Evolutionary conservation across 2,329 filamentous ascomycete genomes (phyloP).

Genomic region (Diaporthe australafricana): DNA sequence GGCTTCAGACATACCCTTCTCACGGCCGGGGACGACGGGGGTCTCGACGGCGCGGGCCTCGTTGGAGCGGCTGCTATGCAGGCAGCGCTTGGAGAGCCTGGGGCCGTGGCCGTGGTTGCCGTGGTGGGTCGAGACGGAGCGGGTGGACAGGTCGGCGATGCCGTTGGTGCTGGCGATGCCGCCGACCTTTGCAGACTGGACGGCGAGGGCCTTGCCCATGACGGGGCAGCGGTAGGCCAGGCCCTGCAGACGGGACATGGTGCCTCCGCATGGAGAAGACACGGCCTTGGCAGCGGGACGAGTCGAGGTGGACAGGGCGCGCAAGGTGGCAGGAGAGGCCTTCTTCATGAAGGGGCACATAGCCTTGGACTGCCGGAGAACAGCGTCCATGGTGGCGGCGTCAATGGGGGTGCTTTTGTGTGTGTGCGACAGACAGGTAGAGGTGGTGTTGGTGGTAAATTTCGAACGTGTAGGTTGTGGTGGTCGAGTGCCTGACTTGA

Average conservation of each 20-base stretch:
- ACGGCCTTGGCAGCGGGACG: slow-evolving; percentile 66
- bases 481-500: background rate
- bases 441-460: background rate
- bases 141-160: slow-evolving; percentile 61
- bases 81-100: slow-evolving; percentile 67
- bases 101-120: slow-evolving; percentile 52
- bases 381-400: slow-evolving; percentile 79
- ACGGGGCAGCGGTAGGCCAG: slow-evolving; percentile 95
- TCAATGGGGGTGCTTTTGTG: background rate
- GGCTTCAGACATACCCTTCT: slow-evolving; percentile 58
- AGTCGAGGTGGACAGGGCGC: slow-evolving; percentile 84
- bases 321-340: slow-evolving; percentile 90
- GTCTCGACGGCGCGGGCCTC: slow-evolving; percentile 83
- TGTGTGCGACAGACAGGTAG: background rate
- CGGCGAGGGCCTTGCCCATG: slow-evolving; percentile 97
- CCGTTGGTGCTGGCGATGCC: slow-evolving; percentile 55
- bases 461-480: background rate
- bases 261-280: slow-evolving; percentile 82
- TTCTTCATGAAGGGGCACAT: slow-evolving; percentile 98
- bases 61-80: slow-evolving; percentile 84
- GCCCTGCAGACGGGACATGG: slow-evolving; percentile 96
- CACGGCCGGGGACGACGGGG: slow-evolving; percentile 57
- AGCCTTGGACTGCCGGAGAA: slow-evolving; percentile 93
- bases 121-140: slow-evolving; percentile 22
- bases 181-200: slow-evolving; percentile 75